Evolutionary conservation across 106 monocot genomes (phyloP).

Genomic region (Chionographis japonica): DNA sequence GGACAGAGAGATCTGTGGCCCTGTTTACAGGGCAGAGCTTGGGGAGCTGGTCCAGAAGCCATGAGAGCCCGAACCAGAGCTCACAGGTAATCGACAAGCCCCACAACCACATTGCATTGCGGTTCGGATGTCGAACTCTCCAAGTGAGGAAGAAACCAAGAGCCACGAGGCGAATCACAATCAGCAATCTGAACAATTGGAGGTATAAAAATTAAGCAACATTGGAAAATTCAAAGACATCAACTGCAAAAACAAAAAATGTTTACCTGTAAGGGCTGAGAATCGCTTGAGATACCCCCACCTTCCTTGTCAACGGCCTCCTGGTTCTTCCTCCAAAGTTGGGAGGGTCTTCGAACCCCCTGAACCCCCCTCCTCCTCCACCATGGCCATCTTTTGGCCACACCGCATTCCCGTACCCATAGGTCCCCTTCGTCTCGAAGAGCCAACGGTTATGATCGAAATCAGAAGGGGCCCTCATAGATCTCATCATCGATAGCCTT

Average conservation of each 20-base stretch:
- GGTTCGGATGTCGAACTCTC: conserved; percentile 67
- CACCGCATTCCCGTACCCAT: conserved; percentile 78
- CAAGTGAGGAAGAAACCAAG: conserved; percentile 75
- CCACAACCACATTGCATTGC: conserved; percentile 76
- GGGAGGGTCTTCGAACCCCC: conserved; percentile 50
- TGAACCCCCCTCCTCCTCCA: conserved; percentile 20
- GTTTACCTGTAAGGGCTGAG: conserved; percentile 75
- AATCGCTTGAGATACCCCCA: conserved; percentile 58
- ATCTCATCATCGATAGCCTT: conserved; percentile 54
- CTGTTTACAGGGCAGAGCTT: conserved; percentile 76
- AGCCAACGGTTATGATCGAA: conserved; percentile 74
- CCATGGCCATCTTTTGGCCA: conserved; percentile 62
- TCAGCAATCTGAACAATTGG: conserved; percentile 36
- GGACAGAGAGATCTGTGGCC: conserved; percentile 55
- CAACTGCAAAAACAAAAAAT: background rate
- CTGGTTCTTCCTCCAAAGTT: conserved; percentile 28
- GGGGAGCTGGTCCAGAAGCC: conserved; percentile 84
- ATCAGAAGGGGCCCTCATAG: conserved; percentile 34
- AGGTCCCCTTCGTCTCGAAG: conserved; percentile 79
- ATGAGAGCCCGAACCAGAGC: conserved; percentile 77
- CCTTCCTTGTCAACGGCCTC: conserved; percentile 64
- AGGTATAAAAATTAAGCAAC: too few species aligned
- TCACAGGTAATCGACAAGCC: conserved; percentile 64
- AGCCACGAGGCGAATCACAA: conserved; percentile 49
- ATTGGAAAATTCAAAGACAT: background rate